Evolutionary conservation across 2,329 filamentous ascomycete genomes (phyloP).

Genomic region (Calonectria pauciramosa): DNA sequence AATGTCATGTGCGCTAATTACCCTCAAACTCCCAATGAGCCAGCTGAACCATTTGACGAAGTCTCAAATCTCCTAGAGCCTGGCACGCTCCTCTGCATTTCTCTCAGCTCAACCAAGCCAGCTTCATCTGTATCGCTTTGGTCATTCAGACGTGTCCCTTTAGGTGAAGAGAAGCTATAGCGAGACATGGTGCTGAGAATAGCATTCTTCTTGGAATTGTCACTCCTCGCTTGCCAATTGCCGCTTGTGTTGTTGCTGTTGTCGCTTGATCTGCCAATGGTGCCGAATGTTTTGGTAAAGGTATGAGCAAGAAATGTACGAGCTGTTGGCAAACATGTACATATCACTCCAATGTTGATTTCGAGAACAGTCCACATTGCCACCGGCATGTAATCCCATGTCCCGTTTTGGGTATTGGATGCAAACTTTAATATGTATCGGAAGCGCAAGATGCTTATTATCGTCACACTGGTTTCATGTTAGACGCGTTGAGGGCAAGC

Average conservation of each 20-base stretch:
- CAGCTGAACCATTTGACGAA: neutral
- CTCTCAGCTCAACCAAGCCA: neutral
- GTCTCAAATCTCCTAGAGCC: neutral
- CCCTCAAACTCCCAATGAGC: neutral
- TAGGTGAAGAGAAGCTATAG: neutral
- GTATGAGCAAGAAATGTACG: slow-evolving; percentile 24
- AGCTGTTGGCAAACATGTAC: slow-evolving; percentile 26
- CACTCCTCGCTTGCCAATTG: neutral
- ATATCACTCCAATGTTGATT: neutral
- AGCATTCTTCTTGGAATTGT: neutral
- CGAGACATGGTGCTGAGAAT: neutral
- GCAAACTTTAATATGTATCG: neutral
- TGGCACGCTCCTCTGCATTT: neutral
- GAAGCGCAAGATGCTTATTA: neutral
- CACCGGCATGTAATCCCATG: neutral
- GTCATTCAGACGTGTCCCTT: neutral
- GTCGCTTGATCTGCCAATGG: neutral
- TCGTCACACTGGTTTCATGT: slow-evolving; percentile 34
- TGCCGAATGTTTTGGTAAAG: neutral
- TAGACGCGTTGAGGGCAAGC: neutral
- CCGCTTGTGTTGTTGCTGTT: neutral
- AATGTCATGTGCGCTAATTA: neutral
- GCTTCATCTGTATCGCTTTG: neutral
- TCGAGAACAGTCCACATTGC: neutral
- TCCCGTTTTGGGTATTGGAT: neutral